phyloP scores from a whole-genome alignment of 352 stramenopile genomes.

The Pythium vanterpoolii region DNA sequence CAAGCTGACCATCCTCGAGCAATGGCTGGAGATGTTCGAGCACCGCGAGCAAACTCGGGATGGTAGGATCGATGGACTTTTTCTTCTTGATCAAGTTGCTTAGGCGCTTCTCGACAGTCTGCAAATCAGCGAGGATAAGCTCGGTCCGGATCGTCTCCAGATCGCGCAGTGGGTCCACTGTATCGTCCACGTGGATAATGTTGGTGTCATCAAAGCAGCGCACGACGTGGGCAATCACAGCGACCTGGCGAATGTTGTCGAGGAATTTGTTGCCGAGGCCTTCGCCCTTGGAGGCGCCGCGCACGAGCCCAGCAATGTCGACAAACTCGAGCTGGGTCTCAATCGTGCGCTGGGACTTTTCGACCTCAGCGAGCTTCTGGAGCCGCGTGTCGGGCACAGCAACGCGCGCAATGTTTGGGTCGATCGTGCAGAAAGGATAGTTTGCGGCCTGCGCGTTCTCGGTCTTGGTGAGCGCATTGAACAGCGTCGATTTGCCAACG shows the following conservation, averaged over 20 bases:
- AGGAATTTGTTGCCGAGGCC: slow-evolving; percentile 88
- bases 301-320: slow-evolving; percentile 84
- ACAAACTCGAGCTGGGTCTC: slow-evolving; percentile 76
- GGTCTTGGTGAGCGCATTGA: slow-evolving; percentile 86
- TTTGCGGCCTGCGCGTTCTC: slow-evolving; percentile 83
- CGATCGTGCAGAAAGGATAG: slow-evolving; percentile 90
- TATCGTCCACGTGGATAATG: slow-evolving; percentile 97
- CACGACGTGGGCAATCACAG: slow-evolving; percentile 88
- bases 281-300: slow-evolving; percentile 76
- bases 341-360: slow-evolving; percentile 61
- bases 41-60: slow-evolving; percentile 50
- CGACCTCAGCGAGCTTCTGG: slow-evolving; percentile 57
- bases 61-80: slow-evolving; percentile 60
- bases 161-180: slow-evolving; percentile 95
- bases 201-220: slow-evolving; percentile 98
- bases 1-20: slow-evolving; percentile 84
- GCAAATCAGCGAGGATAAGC: slow-evolving; percentile 90
- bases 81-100: slow-evolving; percentile 73
- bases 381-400: slow-evolving; percentile 66
- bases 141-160: slow-evolving; percentile 98
- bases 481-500: slow-evolving; percentile 87
- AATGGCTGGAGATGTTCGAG: slow-evolving; percentile 57
- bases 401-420: slow-evolving; percentile 80
- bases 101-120: slow-evolving; percentile 73
- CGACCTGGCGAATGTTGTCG: slow-evolving; percentile 83